Conservation (phyloP, 108 stramenopile genomes). For the Chaetoceros muelleri region DNA sequence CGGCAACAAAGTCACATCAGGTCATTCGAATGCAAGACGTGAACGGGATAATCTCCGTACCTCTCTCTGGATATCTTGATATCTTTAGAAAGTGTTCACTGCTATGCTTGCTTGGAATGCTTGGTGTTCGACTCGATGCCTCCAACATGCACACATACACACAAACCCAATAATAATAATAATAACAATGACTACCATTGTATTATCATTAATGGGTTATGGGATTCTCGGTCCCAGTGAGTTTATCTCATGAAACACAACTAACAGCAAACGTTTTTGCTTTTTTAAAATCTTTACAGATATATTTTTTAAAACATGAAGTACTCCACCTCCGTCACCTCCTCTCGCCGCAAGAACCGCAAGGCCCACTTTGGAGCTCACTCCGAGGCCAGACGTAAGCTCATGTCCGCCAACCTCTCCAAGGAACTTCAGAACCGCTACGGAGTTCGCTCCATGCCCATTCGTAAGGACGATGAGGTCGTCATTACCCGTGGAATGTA, state of each 20-base stretch:
- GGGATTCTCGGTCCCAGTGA: neutral
- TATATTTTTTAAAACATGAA: constrained; percentile 52
- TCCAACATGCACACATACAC: too few species aligned
- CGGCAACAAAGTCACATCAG: too few species aligned
- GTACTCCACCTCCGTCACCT: constrained; percentile 75
- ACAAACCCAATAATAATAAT: too few species aligned
- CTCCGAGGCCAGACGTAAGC: constrained; percentile 81
- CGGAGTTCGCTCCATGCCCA: constrained; percentile 96
- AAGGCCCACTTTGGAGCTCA: constrained; percentile 98
- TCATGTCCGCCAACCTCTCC: constrained; percentile 94
- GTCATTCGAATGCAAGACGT: too few species aligned
- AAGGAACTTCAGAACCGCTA: constrained; percentile 98
- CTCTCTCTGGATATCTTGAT: too few species aligned
- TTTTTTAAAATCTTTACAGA: neutral
- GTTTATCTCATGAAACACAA: neutral
- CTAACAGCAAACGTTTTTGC: neutral
- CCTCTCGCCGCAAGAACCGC: constrained; percentile 94
- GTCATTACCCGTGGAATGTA: constrained; percentile 88
- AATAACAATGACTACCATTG: too few species aligned
- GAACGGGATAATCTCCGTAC: too few species aligned
- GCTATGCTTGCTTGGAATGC: too few species aligned
- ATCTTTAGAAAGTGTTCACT: too few species aligned
- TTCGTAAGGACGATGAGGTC: constrained; percentile 99
- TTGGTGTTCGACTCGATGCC: too few species aligned
- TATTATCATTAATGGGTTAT: too few species aligned